Evolutionary conservation across 2,329 filamentous ascomycete genomes (phyloP).

Genomic region (Diaporthe sp.): DNA sequence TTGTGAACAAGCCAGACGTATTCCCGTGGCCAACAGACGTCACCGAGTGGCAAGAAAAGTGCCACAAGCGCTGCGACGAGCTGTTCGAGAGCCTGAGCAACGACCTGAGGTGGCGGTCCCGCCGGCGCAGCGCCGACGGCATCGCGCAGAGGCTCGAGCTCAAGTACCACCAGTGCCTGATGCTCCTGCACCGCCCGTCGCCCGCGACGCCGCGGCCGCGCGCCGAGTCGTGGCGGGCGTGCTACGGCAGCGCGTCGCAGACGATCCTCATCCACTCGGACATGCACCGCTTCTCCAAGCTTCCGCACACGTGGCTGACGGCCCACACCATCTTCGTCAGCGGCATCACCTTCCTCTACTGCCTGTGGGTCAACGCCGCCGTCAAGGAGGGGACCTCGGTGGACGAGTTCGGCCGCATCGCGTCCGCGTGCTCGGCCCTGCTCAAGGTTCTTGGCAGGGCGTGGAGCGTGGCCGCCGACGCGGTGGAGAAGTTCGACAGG

Average conservation of each 20-base stretch:
- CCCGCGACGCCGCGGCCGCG: slow-evolving; percentile 47
- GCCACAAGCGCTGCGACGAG: slow-evolving; percentile 43
- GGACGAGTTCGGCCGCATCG: slow-evolving; percentile 34
- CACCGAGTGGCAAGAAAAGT: slow-evolving; percentile 43
- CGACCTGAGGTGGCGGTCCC: slow-evolving; percentile 15
- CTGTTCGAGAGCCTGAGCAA: slow-evolving; percentile 29
- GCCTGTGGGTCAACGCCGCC: slow-evolving; percentile 43
- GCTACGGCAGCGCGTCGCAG: slow-evolving; percentile 48
- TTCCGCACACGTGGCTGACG: slow-evolving; percentile 50
- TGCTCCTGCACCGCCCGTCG: slow-evolving; percentile 50
- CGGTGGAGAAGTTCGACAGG: slow-evolving; percentile 49
- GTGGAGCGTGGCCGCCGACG: slow-evolving; percentile 55
- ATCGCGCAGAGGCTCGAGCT: slow-evolving; percentile 48
- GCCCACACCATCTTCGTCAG: slow-evolving; percentile 51
- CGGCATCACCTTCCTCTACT: slow-evolving; percentile 50
- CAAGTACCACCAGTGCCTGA: slow-evolving; percentile 51
- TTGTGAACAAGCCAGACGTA: slow-evolving; percentile 45
- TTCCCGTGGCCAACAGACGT: slow-evolving; percentile 48
- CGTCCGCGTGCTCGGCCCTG: slow-evolving; percentile 43
- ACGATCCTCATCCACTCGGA: slow-evolving; percentile 49
- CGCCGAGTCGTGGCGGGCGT: slow-evolving; percentile 45
- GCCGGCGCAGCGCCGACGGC: slow-evolving; percentile 40
- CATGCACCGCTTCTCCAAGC: slow-evolving; percentile 48
- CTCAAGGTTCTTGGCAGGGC: slow-evolving; percentile 45
- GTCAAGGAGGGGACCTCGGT: slow-evolving; percentile 15